Percentiles rank a stretch among this genome's conserved stretches.
Conservation (phyloP, 2,329 filamentous ascomycete genomes). For the Fonsecaea monophora region DNA sequence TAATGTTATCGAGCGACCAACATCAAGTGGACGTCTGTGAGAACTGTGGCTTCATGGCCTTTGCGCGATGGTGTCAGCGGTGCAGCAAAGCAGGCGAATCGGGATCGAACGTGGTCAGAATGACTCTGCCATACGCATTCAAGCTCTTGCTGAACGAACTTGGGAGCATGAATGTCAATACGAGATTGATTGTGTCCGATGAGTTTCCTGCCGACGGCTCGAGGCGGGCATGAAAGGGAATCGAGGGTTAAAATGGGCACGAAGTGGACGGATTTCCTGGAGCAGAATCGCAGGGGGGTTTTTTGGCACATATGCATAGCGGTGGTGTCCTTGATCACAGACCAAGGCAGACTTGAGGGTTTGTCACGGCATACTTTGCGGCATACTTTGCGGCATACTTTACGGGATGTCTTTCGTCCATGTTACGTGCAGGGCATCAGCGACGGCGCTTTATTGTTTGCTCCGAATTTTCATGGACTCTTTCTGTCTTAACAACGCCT, state of each 20-base stretch:
- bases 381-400: conserved; percentile 8
- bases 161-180: conserved; percentile 98
- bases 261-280: neutral
- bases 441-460: conserved; percentile 8
- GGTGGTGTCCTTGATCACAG: neutral
- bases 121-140: conserved; percentile 97
- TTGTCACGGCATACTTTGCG: neutral
- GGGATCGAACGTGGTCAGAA: conserved; percentile 81
- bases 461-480: neutral
- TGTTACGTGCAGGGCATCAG: neutral
- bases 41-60: conserved; percentile 91
- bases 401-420: neutral
- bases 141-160: conserved; percentile 96
- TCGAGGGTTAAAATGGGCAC: neutral
- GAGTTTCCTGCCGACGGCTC: conserved; percentile 72
- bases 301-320: conserved; percentile 1
- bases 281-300: neutral
- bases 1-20: conserved; percentile 94
- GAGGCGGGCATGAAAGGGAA: conserved; percentile 26
- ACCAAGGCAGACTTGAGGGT: neutral
- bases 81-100: conserved; percentile 68
- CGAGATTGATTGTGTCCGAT: conserved; percentile 86
- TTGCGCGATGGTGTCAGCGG: conserved; percentile 91
- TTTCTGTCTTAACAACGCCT: too few relatives aligned
- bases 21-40: conserved; percentile 94